Percentiles rank a stretch among this genome's conserved stretches.
phyloP scores from a whole-genome alignment of 257 asterid genomes.

The Capsicum pubescens region DNA sequence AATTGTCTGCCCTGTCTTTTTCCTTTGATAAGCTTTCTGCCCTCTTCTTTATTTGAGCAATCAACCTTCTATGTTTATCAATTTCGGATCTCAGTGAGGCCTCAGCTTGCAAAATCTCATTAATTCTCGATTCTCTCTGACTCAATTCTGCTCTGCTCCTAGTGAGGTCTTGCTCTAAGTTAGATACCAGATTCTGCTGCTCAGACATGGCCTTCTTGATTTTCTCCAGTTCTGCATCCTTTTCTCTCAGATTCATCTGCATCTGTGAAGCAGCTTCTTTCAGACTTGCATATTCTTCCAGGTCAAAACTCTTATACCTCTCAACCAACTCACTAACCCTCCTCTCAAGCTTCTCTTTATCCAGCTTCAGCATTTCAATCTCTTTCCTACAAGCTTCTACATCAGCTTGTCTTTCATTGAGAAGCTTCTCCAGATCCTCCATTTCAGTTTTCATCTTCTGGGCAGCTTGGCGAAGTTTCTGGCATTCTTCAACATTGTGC shows the following conservation, averaged over 20 bases:
- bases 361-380: conserved; percentile 52
- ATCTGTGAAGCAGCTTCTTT: conserved; percentile 68
- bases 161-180: conserved; percentile 74
- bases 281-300: conserved; percentile 67
- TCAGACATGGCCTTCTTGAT: conserved; percentile 58
- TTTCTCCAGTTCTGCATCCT: conserved; percentile 71
- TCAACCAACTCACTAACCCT: conserved; percentile 74
- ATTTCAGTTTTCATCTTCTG: conserved; percentile 60
- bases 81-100: conserved; percentile 59
- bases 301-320: conserved; percentile 62
- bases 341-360: conserved; percentile 61
- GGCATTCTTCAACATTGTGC: conserved; percentile 89
- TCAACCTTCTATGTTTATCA: conserved; percentile 42
- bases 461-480: conserved; percentile 78
- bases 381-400: conserved; percentile 69
- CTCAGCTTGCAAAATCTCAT: conserved; percentile 63
- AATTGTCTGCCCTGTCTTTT: conserved; percentile 59
- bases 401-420: conserved; percentile 56
- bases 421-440: conserved; percentile 61
- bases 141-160: conserved; percentile 61
- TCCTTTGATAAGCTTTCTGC: conserved; percentile 61
- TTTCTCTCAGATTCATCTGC: conserved; percentile 64
- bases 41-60: conserved; percentile 45
- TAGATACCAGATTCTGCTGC: conserved; percentile 58
- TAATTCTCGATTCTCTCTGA: conserved; percentile 65